Evolutionary conservation across 768 basidiomycete genomes (phyloP), one percentile per base, ranked within the genome.

Genomic region (Artomyces pyxidatus): DNA sequence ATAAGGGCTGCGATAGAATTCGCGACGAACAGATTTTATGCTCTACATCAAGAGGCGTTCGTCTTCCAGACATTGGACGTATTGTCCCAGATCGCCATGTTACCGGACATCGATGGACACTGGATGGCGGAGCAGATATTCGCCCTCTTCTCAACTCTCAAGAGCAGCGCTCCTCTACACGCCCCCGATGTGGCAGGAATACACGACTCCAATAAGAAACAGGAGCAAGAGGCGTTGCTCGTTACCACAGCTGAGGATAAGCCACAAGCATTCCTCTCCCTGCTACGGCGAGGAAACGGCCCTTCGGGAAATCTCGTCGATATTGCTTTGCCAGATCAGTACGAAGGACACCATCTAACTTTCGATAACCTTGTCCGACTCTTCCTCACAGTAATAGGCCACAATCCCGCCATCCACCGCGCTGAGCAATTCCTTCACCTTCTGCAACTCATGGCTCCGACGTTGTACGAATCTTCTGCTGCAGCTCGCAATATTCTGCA

Each of bases 381-480:
- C 7, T 80, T 88, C 59, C 71, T 88, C 26, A 89, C 87, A 1
- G 81, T 90, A 50, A 85, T 90, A 47, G 86, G 85, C 6, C 82
- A 88, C 54, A 81, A 88, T 60, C 72, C 81, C 14, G 70, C 74
- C 4, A 80, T 80, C 41, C 63, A 76, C 21, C 79, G 86, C 19
- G 81, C 86, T 2, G 77, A 87, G 53, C 72, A 81, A 47, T 88
- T 88, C 64, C 65, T 90, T 37, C 71, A 72, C 4, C 67, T 85
- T 23, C 68, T 90, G 16, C 75, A 78, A 9, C 68, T 72, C 35
- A 65, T 85, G 41, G 65, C 75, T 0, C 79, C 81, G 3, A 61
- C 74, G 47, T 65, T 88, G 5, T 84, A 81, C 59, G 66, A 81
- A 42, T 69, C 71, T 4, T 82, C 83, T 1, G 61, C 65, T 1